Evolutionary conservation across 164 flowering plant species (phyloP), one percentile per base, ranked within the genome.

Genomic region (Vitis labrusca): DNA sequence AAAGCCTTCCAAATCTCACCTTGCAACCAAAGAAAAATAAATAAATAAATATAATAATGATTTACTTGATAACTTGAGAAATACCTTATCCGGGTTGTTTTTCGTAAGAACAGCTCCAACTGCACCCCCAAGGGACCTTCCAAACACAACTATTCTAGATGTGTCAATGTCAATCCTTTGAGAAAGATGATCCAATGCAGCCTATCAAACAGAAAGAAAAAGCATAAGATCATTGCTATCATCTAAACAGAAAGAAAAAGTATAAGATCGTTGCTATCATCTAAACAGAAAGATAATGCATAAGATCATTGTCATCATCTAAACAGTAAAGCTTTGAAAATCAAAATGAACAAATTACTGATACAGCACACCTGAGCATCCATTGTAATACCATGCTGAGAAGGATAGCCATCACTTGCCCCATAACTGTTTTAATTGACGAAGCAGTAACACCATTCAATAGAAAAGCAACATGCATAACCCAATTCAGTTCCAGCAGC

Each of bases 41-140:
- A 37, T 37, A 37, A 37, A 37, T 37, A 37, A 37, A 37, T 37
- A 37, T 37, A 37, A 37, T 0, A 37, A 5, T 37, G 7, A 23
- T 37, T 37, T 37, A 37, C 44, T 37, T 37, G 44, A 6, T 37
- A 37, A 37, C 3, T 10, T 19, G 19, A 61, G n/a, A n/a, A 64
- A 44, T 77, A 93, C 98, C 97, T 92, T 93, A 58, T 96, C 97
- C 63, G 98, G 98, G 75, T 96, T 96, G 72, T 93, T 91, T 79
- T 81, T 92, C 44, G 97, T 69, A 53, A 96, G 84, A 29, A 83
- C 86, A 64, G 99, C 77, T 71, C 99, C 98, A 76, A 96, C 99
- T 50, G 99, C 99, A 77, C 99, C 99, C 59, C 99, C 99, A 70
- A 96, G 97, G 62, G 98, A 93, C 76, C 99, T 88, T 71, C 99